A percentile compares a stretch with the other conserved stretches of the same genome.
These are phyloP conservation scores for Thielaviopsis punctulata DNA, from an alignment of 2,329 filamentous ascomycete genomes.

Conservation along the genomic window DNA sequence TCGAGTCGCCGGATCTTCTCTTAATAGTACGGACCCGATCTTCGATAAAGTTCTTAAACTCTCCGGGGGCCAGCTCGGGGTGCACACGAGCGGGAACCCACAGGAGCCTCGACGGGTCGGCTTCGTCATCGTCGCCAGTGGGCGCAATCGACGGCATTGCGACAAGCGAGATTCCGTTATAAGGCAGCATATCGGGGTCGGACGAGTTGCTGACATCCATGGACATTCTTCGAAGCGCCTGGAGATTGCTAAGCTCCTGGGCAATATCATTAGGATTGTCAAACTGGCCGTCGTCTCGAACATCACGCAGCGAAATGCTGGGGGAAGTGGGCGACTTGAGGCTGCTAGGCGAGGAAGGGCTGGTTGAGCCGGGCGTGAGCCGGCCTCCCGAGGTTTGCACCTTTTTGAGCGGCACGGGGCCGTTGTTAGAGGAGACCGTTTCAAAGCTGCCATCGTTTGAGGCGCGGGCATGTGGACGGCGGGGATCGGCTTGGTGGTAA, in stretches of 20 bases:
- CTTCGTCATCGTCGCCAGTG: slow-evolving; percentile 58
- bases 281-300: slow-evolving; percentile 53
- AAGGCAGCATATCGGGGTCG: slow-evolving; percentile 61
- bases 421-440: neutral
- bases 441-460: neutral
- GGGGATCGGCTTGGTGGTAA: slow-evolving; percentile 20
- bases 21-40: slow-evolving; percentile 83
- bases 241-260: slow-evolving; percentile 81
- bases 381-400: slow-evolving; percentile 26
- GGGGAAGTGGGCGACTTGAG: slow-evolving; percentile 31
- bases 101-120: slow-evolving; percentile 73
- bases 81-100: slow-evolving; percentile 94
- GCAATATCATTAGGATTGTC: slow-evolving; percentile 78
- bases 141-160: slow-evolving; percentile 59
- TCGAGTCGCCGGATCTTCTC: slow-evolving; percentile 58
- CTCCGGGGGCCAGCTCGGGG: slow-evolving; percentile 82
- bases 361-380: slow-evolving; percentile 22
- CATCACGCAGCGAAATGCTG: slow-evolving; percentile 34
- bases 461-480: slow-evolving; percentile 15
- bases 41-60: slow-evolving; percentile 93
- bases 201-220: slow-evolving; percentile 71
- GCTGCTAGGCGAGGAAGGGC: slow-evolving; percentile 5
- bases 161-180: slow-evolving; percentile 44
- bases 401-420: slow-evolving; percentile 21
- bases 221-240: slow-evolving; percentile 78